Evolutionary conservation across 164 flowering plant genomes (phyloP).

Genomic region (Cinnamomum chago): DNA sequence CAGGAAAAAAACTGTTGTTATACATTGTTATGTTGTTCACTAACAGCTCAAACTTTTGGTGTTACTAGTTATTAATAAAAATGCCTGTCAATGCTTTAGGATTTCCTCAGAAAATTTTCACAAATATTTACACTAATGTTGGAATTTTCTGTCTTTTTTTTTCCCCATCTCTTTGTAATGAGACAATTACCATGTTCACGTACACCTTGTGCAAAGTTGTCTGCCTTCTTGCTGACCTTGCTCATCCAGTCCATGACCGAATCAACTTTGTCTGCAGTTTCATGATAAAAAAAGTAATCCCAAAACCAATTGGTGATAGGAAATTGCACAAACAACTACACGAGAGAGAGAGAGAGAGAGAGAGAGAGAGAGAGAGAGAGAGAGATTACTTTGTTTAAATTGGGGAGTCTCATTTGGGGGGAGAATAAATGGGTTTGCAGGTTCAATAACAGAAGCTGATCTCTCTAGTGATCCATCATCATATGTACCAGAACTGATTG

Average conservation of each 20-base stretch:
- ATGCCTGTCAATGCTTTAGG: too few relatives aligned
- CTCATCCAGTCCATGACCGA: constrained; percentile 25
- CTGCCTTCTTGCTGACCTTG: constrained; percentile 36
- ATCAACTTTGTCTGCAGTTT: constrained; percentile 27
- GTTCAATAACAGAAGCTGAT: not conserved
- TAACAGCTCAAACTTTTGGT: too few relatives aligned
- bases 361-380: not conserved
- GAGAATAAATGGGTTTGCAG: not conserved
- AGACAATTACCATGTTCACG: constrained; percentile 45
- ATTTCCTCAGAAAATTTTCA: too few relatives aligned
- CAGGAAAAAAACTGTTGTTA: too few relatives aligned
- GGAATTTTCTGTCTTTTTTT: too few relatives aligned
- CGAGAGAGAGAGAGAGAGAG: not conserved
- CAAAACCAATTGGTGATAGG: too few relatives aligned
- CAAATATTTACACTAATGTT: too few relatives aligned
- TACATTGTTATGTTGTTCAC: too few relatives aligned
- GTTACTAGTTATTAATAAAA: too few relatives aligned
- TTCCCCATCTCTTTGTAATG: not conserved
- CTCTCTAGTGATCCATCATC: not conserved
- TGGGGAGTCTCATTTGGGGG: constrained; percentile 2
- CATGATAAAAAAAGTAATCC: too few relatives aligned
- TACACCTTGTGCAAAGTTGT: constrained; percentile 33
- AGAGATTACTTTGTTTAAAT: constrained; percentile 10
- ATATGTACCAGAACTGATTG: not conserved
- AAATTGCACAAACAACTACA: not conserved